Evolutionary conservation across 306 rosid genomes (phyloP).

Genomic region (Casuarina cunninghamiana): DNA sequence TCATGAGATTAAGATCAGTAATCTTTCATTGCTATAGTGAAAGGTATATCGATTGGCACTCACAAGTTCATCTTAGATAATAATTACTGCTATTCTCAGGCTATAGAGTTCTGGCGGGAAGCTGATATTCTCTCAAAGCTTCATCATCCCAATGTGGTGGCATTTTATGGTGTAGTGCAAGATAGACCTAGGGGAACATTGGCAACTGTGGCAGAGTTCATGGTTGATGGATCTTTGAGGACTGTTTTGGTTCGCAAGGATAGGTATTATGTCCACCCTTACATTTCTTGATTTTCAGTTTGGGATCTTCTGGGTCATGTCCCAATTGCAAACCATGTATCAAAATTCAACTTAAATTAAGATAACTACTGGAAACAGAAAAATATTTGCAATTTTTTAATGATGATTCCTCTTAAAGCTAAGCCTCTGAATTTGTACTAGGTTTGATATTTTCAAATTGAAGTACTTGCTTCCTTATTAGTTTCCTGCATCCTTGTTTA

Average conservation of each 20-base stretch:
- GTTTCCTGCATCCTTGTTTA: conserved; percentile 15
- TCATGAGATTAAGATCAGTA: not conserved
- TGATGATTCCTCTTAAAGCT: not conserved
- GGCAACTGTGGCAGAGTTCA: conserved; percentile 82
- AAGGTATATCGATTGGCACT: not conserved
- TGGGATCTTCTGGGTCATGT: conserved; percentile 10
- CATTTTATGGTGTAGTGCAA: conserved; percentile 90
- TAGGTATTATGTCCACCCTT: conserved; percentile 47
- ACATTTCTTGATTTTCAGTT: conserved; percentile 19
- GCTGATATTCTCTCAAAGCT: conserved; percentile 93
- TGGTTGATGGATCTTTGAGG: conserved; percentile 92
- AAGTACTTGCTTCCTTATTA: not conserved
- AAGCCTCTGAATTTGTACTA: not conserved
- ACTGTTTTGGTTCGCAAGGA: conserved; percentile 88
- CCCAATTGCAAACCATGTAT: not conserved
- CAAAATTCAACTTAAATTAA: not conserved
- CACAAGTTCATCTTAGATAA: conserved; percentile 15
- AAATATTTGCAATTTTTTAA: not conserved
- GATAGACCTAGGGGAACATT: conserved; percentile 89
- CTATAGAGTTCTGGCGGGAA: conserved; percentile 87
- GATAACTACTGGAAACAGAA: not conserved
- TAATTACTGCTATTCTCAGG: conserved; percentile 46
- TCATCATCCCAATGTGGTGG: conserved; percentile 93
- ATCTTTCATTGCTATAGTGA: conserved; percentile 2
- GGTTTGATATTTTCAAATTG: conserved; percentile 6